These are phyloP conservation scores for Castanea mollissima DNA, from an alignment of 306 rosid genomes.

Conservation along the genomic window DNA sequence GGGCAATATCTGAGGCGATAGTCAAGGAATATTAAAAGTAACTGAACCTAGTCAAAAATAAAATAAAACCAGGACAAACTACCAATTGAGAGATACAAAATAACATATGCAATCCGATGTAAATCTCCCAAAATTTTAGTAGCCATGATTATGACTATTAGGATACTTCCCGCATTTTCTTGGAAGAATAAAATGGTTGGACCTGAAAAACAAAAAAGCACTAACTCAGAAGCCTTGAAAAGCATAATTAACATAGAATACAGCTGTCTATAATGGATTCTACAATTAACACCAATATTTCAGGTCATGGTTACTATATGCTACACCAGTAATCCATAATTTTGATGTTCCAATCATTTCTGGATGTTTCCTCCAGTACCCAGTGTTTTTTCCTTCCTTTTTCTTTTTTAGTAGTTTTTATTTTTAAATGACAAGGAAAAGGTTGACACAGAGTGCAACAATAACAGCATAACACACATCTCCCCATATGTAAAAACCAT, in stretches of 20 bases:
- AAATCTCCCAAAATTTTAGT: neutral
- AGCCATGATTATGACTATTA: constrained; percentile 17
- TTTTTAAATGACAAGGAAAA: neutral
- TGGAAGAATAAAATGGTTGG: constrained; percentile 96
- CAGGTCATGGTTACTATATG: no score
- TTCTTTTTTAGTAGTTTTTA: no score
- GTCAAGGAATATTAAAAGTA: constrained; percentile 61
- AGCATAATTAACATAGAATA: neutral
- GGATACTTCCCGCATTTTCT: constrained; percentile 99
- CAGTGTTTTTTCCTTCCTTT: no score
- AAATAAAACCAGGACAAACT: neutral
- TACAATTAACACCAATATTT: no score
- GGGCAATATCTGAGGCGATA: constrained; percentile 81
- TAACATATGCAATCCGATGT: neutral
- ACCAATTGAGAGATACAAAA: neutral
- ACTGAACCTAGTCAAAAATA: constrained; percentile 18
- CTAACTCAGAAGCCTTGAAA: constrained; percentile 18
- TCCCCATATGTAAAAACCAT: neutral
- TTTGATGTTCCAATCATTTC: no score
- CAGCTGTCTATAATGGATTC: neutral
- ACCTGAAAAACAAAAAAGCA: constrained; percentile 57
- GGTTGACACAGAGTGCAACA: neutral
- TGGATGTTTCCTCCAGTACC: no score
- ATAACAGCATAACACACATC: neutral
- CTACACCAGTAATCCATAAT: no score